Evolutionary conservation across 2,329 filamentous ascomycete species (phyloP), one percentile per base, ranked within the genome.

Genomic region (Fusarium sp.): DNA sequence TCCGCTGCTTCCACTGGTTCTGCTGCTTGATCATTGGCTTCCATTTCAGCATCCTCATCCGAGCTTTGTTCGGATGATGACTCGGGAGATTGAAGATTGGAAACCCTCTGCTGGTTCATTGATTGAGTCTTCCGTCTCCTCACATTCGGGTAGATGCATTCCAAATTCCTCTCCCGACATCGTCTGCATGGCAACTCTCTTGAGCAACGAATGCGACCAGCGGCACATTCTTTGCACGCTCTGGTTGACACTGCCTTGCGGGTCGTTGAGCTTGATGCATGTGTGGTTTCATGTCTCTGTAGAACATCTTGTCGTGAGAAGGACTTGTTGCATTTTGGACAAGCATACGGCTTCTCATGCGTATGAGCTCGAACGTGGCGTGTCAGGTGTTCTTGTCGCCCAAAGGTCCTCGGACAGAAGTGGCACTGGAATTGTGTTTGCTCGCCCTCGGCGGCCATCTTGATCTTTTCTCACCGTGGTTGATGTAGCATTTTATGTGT

Each of bases 221-320:
- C 24, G 7, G 68, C 68, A 28, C 68, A 71, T 37, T 62, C 68
- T 21, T 29, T 50, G 23, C 68, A 71, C 8, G 68, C 68, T 35
- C 68, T 64, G 1, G 46, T 13, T 11, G 63, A 52, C 9, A 62
- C 56, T 11, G 29, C 13, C 12, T 56, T 44, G 20, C 37, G 41
- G 5, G 20, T 13, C 6, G 18, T 18, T 26, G 37, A 28, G 8
- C n/a, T 20, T 24, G 33, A 26, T 20, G 15, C 41, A 5, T 71
- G 68, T 5, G 68, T 68, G 6, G 47, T 21, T 12, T 46, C 41
- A 21, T 71, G 68, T 6, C 68, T 67, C 12, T 62, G 50, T 5
- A 70, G 31, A 15, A 70, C 64, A 24, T 70, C 68, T 23, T 49
- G 56, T 5, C 68, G 68, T 1, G 68, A 56, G 41, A 70, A 70